Evolutionary conservation across 2,329 filamentous ascomycete species (phyloP).

Genomic region (Microcera coccophila): DNA sequence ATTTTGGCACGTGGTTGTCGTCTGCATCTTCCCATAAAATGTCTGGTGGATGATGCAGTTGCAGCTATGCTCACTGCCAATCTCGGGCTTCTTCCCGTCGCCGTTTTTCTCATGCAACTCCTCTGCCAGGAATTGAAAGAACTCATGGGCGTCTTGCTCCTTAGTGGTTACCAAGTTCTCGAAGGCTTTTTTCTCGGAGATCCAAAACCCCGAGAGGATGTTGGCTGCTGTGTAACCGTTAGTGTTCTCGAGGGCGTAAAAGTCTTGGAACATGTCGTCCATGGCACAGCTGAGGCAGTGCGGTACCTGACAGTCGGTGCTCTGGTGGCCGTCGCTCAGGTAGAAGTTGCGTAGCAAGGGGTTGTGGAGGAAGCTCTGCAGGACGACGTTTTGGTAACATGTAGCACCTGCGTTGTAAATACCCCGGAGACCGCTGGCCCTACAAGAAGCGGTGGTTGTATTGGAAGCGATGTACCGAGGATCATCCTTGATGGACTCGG

Average conservation of each 20-base stretch:
- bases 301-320: constrained; percentile 62
- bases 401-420: constrained; percentile 98
- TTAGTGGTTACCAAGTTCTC: constrained; percentile 82
- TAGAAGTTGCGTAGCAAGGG: constrained; percentile 89
- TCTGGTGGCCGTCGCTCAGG: constrained; percentile 82
- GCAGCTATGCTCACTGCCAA: constrained; percentile 62
- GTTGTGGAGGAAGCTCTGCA: constrained; percentile 92
- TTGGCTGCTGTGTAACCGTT: constrained; percentile 89
- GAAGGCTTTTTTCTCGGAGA: constrained; percentile 69
- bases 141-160: constrained; percentile 96
- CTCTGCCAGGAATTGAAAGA: constrained; percentile 92
- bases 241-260: constrained; percentile 69
- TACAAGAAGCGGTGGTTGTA: constrained; percentile 74
- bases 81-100: constrained; percentile 60
- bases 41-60: constrained; percentile 90
- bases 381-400: constrained; percentile 94
- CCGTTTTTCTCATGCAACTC: constrained; percentile 82
- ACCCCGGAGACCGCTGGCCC: constrained; percentile 81
- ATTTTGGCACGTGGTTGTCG: constrained; percentile 84
- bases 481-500: constrained; percentile 64
- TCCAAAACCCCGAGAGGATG: constrained; percentile 86
- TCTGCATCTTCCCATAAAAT: constrained; percentile 88
- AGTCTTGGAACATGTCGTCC: constrained; percentile 71
- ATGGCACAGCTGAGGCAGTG: constrained; percentile 67
- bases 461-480: constrained; percentile 74